A percentile compares a stretch with the other conserved stretches of the same genome.
Conservation (phyloP, 2,329 filamentous ascomycete species). For the Tolypocladium album region DNA sequence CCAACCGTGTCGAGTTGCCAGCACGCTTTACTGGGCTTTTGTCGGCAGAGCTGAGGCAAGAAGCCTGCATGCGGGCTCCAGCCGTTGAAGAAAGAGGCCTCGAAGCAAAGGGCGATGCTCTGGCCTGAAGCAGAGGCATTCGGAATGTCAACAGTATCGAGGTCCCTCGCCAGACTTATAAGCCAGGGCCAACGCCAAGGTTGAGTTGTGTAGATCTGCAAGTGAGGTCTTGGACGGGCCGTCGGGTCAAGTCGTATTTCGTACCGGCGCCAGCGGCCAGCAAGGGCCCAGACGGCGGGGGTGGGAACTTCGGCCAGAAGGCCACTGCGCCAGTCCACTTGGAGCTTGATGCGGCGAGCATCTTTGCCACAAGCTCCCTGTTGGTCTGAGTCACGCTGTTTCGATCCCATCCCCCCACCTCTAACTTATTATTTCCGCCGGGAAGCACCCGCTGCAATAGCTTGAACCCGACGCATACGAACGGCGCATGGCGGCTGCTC, state of each 20-base stretch:
- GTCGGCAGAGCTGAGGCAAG: no score
- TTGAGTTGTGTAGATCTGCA: background rate
- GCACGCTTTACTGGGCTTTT: no score
- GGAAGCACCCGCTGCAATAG: background rate
- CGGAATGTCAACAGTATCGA: background rate
- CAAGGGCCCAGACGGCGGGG: no score
- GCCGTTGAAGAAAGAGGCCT: background rate
- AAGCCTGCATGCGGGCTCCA: background rate
- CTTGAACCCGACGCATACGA: background rate
- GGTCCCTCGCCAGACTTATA: background rate
- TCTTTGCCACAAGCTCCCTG: no score
- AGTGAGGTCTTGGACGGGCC: background rate
- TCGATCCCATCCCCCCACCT: no score
- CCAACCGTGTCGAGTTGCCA: background rate
- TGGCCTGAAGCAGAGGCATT: background rate
- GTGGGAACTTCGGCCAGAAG: no score
- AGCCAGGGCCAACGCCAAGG: background rate
- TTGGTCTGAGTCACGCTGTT: no score
- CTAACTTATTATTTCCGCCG: no score
- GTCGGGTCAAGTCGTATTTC: background rate
- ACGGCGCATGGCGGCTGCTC: background rate
- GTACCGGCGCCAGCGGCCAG: background rate
- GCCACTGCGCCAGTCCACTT: no score
- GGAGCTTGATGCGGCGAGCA: no score
- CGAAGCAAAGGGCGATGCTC: background rate